Evolutionary conservation across 306 rosid species (phyloP), one percentile per base, ranked within the genome.

Genomic region (Begonia masoniana): DNA sequence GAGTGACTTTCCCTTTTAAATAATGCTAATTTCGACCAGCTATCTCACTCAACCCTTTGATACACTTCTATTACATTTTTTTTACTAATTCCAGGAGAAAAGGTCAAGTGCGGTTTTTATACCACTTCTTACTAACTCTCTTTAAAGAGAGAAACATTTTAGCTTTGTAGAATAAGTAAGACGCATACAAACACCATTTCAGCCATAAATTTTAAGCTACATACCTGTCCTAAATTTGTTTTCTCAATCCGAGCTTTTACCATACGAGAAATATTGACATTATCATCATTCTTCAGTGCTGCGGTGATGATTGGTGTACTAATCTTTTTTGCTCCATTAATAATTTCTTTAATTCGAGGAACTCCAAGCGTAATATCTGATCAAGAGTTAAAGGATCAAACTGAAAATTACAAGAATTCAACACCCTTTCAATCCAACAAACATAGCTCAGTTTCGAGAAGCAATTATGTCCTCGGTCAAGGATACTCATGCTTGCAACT

Each of bases 401-500:
- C 15, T 69, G 50, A 51, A 65, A 56, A 50, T 31, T 31, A 31
- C 39, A 5, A 31, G 39, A 4, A 31, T 31, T 31, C 39, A 31
- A 31, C 5, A 31, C 39, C 7, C 7, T 31, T 31, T 31, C 39
- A 31, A 31, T 31, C 39, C 39, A 31, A 31, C 9, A 31, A 31
- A 31, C 39, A 31, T 31, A 31, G 8, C 39, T 31, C 2, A 31
- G 8, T 31, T 31, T 31, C 39, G 39, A 31, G 39, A 31, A 31
- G 39, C 39, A 21, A 50, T 14, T 10, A 50, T 21, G 19, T 58
- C 54, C 24, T 60, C 61, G 55, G 62, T 75, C 46, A 79, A 88
- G 88, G 93, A 88, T 88, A 89, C 95, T 89, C 95, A 89, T 89
- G 97, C 97, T 89, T 52, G 95, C 95, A 80, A 89, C 95, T 72